Conservation (phyloP, 2,329 filamentous ascomycete genomes). For the Bipolaris bicolor region DNA sequence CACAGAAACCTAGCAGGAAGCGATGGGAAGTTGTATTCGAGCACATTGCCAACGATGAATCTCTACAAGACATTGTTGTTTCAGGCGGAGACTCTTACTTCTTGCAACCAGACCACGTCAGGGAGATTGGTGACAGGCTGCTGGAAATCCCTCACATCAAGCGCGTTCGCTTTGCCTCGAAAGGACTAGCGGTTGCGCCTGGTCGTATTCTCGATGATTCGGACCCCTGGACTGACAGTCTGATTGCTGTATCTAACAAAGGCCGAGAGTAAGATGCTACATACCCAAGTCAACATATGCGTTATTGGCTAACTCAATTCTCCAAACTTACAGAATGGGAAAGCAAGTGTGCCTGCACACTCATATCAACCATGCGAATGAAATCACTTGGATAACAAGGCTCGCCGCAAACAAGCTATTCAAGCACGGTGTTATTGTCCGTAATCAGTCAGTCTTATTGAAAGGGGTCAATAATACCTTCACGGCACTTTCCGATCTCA, state of each 20-base stretch:
- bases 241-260: slow-evolving; percentile 59
- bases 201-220: slow-evolving; percentile 59
- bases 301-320: neutral
- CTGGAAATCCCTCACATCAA: slow-evolving; percentile 64
- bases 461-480: slow-evolving; percentile 64
- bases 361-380: slow-evolving; percentile 68
- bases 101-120: slow-evolving; percentile 60
- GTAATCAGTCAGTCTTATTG: slow-evolving; percentile 67
- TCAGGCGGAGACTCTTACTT: slow-evolving; percentile 69
- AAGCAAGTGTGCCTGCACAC: slow-evolving; percentile 69
- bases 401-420: slow-evolving; percentile 59
- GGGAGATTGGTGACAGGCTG: slow-evolving; percentile 60
- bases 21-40: slow-evolving; percentile 64
- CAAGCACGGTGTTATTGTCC: slow-evolving; percentile 60
- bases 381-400: slow-evolving; percentile 66
- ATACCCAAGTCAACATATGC: no score
- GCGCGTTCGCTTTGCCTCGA: slow-evolving; percentile 67
- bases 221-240: slow-evolving; percentile 61
- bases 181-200: slow-evolving; percentile 66
- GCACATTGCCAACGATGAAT: slow-evolving; percentile 60
- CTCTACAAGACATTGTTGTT: slow-evolving; percentile 65
- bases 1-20: slow-evolving; percentile 49
- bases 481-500: slow-evolving; percentile 60
- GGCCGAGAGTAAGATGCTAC: slow-evolving; percentile 49
- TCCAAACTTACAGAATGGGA: slow-evolving; percentile 45